A percentile compares a stretch with the other conserved stretches of the same genome.
phyloP scores from a whole-genome alignment of 2,329 filamentous ascomycete genomes.

The Fusarium gaditjirri region DNA sequence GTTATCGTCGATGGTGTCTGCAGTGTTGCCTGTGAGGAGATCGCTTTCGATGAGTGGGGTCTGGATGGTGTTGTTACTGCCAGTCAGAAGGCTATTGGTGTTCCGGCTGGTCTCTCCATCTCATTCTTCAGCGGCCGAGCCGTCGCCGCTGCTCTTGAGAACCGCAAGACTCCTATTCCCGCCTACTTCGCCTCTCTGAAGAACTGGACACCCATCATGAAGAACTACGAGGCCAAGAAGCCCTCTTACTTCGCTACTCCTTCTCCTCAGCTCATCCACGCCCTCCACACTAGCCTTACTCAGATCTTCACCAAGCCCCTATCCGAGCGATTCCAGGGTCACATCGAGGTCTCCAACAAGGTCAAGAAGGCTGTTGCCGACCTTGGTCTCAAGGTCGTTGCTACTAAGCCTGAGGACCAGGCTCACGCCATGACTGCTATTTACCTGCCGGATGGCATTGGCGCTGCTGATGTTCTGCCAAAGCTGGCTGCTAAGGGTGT shows the following conservation, averaged over 20 bases:
- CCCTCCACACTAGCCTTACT: conserved; percentile 86
- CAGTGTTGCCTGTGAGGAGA: conserved; percentile 95
- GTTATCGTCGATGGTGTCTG: conserved; percentile 96
- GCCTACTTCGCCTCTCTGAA: conserved; percentile 97
- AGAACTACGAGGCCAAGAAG: conserved; percentile 98
- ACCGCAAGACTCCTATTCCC: conserved; percentile 80
- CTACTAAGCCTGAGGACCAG: conserved; percentile 86
- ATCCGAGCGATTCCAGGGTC: conserved; percentile 82
- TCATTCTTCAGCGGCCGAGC: conserved; percentile 92
- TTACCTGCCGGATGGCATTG: conserved; percentile 87
- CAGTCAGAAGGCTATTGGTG: conserved; percentile 96
- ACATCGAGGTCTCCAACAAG: conserved; percentile 81
- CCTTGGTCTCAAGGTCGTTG: conserved; percentile 88
- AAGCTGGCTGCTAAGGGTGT: conserved; percentile 87
- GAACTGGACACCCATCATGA: conserved; percentile 99
- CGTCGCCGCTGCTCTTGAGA: conserved; percentile 77
- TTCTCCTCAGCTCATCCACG: conserved; percentile 91
- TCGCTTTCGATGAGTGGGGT: conserved; percentile 94
- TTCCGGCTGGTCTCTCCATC: conserved; percentile 92
- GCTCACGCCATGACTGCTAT: conserved; percentile 98
- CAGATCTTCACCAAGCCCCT: conserved; percentile 87
- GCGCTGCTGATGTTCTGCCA: conserved; percentile 84
- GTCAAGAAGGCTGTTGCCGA: conserved; percentile 86
- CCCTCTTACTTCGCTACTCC: conserved; percentile 98
- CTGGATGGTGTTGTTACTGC: conserved; percentile 94